phyloP scores from a whole-genome alignment of 2,329 filamentous ascomycete species.

The Penicillium freii region DNA sequence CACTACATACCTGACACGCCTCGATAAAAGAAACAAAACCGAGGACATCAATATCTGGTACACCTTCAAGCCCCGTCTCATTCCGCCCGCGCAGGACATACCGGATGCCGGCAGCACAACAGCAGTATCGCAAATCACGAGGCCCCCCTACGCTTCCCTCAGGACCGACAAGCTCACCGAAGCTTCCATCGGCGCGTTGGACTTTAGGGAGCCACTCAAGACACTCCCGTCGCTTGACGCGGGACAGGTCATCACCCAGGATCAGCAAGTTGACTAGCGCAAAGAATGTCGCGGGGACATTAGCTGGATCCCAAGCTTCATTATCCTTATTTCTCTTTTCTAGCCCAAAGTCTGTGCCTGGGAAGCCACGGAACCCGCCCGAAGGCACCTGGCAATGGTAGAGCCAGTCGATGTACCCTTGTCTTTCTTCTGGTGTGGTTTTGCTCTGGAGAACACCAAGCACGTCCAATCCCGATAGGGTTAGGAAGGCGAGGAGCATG shows the following conservation, averaged over 20 bases:
- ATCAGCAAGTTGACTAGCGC: constrained; percentile 72
- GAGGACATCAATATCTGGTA: constrained; percentile 73
- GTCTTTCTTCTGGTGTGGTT: constrained; percentile 54
- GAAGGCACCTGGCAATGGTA: constrained; percentile 79
- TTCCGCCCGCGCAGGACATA: constrained; percentile 72
- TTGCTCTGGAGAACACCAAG: constrained; percentile 62
- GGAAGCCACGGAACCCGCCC: constrained; percentile 86
- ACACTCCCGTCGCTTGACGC: constrained; percentile 66
- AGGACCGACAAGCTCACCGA: constrained; percentile 74
- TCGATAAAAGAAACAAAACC: constrained; percentile 69
- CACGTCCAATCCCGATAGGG: constrained; percentile 78
- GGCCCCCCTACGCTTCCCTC: constrained; percentile 68
- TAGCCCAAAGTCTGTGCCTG: constrained; percentile 60
- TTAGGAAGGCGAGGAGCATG: constrained; percentile 87
- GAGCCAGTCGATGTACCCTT: constrained; percentile 69
- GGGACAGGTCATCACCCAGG: constrained; percentile 61
- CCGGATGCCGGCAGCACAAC: constrained; percentile 75
- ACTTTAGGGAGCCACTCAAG: constrained; percentile 71
- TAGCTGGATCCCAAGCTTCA: constrained; percentile 68
- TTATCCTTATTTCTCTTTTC: constrained; percentile 51
- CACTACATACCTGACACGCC: constrained; percentile 54
- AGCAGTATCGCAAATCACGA: constrained; percentile 82
- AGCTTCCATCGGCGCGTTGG: constrained; percentile 83
- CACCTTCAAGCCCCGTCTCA: constrained; percentile 53
- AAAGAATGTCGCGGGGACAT: constrained; percentile 85